A percentile compares a stretch with the other conserved stretches of the same genome.
These are phyloP conservation scores for Didymella exigua DNA, from an alignment of 2,329 filamentous ascomycete species.

Conservation along the genomic window DNA sequence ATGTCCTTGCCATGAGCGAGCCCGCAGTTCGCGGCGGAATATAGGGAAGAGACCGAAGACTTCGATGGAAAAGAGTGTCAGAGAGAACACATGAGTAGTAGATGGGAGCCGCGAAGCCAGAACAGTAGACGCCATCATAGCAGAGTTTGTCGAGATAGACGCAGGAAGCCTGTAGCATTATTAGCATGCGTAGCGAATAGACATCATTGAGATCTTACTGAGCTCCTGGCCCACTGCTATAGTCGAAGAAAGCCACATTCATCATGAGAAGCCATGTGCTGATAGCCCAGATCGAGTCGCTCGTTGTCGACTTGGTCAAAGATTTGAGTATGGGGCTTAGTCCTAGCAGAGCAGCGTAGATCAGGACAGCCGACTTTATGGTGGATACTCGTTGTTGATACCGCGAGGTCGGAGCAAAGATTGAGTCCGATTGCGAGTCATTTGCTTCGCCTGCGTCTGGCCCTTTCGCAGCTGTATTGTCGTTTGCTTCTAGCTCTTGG, in stretches of 20 bases:
- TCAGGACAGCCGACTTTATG: constrained; percentile 88
- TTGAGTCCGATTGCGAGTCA: neutral
- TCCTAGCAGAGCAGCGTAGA: constrained; percentile 89
- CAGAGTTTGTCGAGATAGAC: constrained; percentile 89
- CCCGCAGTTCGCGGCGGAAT: constrained; percentile 84
- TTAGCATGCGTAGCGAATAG: constrained; percentile 19
- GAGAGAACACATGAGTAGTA: constrained; percentile 91
- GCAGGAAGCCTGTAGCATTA: constrained; percentile 66
- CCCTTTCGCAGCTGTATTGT: neutral
- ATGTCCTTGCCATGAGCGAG: constrained; percentile 82
- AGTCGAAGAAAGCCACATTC: constrained; percentile 98
- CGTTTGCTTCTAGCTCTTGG: constrained; percentile 62
- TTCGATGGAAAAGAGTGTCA: constrained; percentile 95
- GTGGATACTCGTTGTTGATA: constrained; percentile 74
- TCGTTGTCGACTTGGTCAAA: constrained; percentile 88
- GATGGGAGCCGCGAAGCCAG: constrained; percentile 86
- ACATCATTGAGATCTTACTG: constrained; percentile 46
- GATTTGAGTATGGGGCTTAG: constrained; percentile 96
- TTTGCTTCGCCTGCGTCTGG: neutral
- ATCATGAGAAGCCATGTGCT: constrained; percentile 90
- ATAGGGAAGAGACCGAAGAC: constrained; percentile 98
- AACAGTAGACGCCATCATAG: constrained; percentile 94
- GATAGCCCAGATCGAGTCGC: constrained; percentile 96
- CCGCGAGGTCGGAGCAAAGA: constrained; percentile 35
- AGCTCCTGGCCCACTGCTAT: constrained; percentile 70